These are phyloP conservation scores for Aechmea fasciata DNA, from an alignment of 176 grass and related monocot species.

Conservation along the genomic window DNA sequence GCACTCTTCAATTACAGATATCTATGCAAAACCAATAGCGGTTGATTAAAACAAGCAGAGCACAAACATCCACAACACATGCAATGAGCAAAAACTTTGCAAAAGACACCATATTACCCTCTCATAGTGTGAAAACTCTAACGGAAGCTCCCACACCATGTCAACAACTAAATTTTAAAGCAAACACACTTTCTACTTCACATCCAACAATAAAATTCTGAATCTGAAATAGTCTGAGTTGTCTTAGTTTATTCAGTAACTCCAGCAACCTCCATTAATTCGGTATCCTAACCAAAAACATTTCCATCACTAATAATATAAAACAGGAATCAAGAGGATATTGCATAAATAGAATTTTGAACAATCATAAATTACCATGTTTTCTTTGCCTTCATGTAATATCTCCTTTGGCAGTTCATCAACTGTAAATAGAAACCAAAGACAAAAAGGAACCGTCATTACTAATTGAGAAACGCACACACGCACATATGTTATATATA, in stretches of 20 bases:
- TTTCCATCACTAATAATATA: slow-evolving; percentile 4
- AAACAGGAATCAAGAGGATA: not conserved
- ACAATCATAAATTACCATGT: slow-evolving; percentile 36
- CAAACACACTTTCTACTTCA: slow-evolving; percentile 43
- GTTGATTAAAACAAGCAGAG: not conserved
- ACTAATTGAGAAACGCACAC: not conserved
- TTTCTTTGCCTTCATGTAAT: slow-evolving; percentile 67
- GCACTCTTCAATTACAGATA: not conserved
- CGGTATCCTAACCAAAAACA: slow-evolving; percentile 31
- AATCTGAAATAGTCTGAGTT: slow-evolving; percentile 45
- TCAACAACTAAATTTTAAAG: slow-evolving; percentile 9
- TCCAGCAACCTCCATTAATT: slow-evolving; percentile 22
- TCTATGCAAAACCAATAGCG: not conserved
- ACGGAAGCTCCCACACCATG: not conserved
- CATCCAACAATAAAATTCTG: slow-evolving; percentile 44
- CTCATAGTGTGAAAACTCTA: not conserved
- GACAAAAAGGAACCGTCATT: slow-evolving; percentile 1
- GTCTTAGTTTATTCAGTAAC: slow-evolving; percentile 37
- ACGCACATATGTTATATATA: not conserved
- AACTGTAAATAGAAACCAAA: slow-evolving; percentile 20
- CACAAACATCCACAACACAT: not conserved
- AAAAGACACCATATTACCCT: not conserved
- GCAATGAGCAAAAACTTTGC: not conserved
- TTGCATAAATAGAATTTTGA: not conserved
- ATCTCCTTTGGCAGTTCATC: slow-evolving; percentile 25